These are phyloP conservation scores for Arthrobotrys iridis DNA, from an alignment of 2,329 filamentous ascomycete species.

Conservation along the genomic window DNA sequence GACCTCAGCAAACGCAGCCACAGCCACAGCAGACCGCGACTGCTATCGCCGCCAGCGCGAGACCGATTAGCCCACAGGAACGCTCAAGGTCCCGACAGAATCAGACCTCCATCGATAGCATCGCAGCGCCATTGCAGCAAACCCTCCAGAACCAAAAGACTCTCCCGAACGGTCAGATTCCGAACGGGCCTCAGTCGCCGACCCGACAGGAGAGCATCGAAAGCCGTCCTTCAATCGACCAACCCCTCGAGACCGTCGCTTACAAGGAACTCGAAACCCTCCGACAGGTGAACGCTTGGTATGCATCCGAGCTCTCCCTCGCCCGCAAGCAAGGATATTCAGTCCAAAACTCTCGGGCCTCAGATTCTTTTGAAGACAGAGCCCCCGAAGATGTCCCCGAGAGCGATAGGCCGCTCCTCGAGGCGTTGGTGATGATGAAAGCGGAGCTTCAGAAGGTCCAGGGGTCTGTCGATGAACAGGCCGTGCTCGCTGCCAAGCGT, in stretches of 20 bases:
- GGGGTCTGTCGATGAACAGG: conserved; percentile 86
- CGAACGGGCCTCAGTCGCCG: conserved; percentile 39
- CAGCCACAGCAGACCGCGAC: not conserved
- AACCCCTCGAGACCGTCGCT: not conserved
- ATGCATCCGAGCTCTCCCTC: conserved; percentile 90
- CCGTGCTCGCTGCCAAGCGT: conserved; percentile 81
- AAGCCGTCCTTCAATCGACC: conserved; percentile 18
- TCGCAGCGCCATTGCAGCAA: conserved; percentile 40
- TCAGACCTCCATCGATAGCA: conserved; percentile 45
- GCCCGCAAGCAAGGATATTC: conserved; percentile 90
- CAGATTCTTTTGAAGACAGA: conserved; percentile 76
- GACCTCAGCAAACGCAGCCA: conserved; percentile 1
- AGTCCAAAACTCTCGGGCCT: conserved; percentile 74
- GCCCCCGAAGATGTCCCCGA: conserved; percentile 83
- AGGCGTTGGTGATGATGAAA: conserved; percentile 91
- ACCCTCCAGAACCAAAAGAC: conserved; percentile 30
- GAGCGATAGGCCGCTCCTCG: conserved; percentile 88
- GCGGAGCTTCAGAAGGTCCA: conserved; percentile 90
- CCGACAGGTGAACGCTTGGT: conserved; percentile 93
- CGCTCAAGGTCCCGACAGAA: conserved; percentile 57
- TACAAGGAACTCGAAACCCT: conserved; percentile 82
- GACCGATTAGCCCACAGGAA: conserved; percentile 49
- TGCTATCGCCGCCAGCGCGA: conserved; percentile 11
- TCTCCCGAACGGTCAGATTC: conserved; percentile 36
- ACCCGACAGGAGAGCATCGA: conserved; percentile 32